A percentile compares a stretch with the other conserved stretches of the same genome.
phyloP scores from a whole-genome alignment of 108 stramenopile species.

The Discostella stelligeroides region DNA sequence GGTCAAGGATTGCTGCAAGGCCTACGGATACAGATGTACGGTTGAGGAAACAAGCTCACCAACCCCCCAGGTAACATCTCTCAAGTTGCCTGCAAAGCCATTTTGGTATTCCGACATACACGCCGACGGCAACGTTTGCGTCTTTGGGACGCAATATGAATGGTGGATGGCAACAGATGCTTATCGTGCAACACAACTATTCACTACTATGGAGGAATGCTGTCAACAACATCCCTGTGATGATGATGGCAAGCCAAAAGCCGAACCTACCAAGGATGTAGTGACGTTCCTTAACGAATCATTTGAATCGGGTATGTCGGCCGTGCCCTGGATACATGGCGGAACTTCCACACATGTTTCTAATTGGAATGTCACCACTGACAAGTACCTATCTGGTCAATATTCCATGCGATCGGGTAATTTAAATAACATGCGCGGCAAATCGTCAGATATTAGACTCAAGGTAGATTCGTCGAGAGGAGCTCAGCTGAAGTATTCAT shows the following conservation, averaged over 20 bases:
- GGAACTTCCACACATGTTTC: slow-evolving; percentile 8
- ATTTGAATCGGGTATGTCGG: slow-evolving; percentile 4
- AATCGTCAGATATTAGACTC: slow-evolving; percentile 10
- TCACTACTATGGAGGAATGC: slow-evolving; percentile 9
- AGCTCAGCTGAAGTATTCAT: neutral
- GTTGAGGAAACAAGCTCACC: too few relatives aligned
- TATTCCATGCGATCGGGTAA: slow-evolving; percentile 10
- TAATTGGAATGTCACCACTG: slow-evolving; percentile 4
- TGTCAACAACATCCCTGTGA: slow-evolving; percentile 7
- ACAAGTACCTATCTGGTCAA: slow-evolving; percentile 9
- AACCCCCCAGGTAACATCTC: too few relatives aligned
- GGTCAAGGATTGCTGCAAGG: too few relatives aligned
- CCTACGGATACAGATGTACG: too few relatives aligned
- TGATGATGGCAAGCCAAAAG: neutral
- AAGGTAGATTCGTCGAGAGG: neutral
- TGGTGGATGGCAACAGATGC: slow-evolving; percentile 2
- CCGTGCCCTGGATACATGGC: slow-evolving; percentile 10
- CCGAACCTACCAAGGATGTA: neutral
- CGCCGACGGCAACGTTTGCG: slow-evolving; percentile 5
- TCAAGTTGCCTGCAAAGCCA: too few relatives aligned
- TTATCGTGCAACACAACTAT: neutral
- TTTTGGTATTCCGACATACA: slow-evolving; percentile 14
- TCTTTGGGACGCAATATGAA: slow-evolving; percentile 11
- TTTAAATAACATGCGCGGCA: slow-evolving; percentile 2
- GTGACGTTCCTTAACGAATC: neutral